These are phyloP conservation scores for Glycyrrhiza uralensis DNA, from an alignment of 306 rosid species.

Conservation along the genomic window DNA sequence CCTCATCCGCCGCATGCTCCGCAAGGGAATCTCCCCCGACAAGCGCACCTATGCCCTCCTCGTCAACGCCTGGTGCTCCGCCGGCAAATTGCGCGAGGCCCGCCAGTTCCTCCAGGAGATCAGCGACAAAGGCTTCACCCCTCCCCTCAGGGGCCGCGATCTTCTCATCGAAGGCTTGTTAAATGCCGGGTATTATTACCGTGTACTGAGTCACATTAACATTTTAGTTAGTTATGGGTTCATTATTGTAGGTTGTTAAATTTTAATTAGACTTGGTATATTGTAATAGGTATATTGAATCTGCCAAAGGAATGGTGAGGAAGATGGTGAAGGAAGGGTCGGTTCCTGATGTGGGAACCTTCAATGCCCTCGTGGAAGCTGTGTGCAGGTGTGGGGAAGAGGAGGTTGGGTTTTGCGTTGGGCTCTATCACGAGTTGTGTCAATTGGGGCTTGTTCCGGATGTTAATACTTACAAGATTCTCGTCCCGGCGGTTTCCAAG, in stretches of 20 bases:
- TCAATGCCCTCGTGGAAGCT: conserved; percentile 56
- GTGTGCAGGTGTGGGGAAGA: conserved; percentile 45
- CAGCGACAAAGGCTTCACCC: conserved; percentile 78
- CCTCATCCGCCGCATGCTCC: conserved; percentile 69
- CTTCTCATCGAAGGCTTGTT: conserved; percentile 79
- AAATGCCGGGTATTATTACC: conserved; percentile 75
- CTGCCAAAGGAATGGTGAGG: conserved; percentile 71
- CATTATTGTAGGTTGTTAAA: too few species aligned
- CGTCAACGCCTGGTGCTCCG: conserved; percentile 87
- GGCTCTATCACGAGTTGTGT: conserved; percentile 51
- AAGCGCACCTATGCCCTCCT: conserved; percentile 60
- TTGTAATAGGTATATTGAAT: conserved; percentile 61
- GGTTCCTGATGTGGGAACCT: conserved; percentile 65
- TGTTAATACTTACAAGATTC: conserved; percentile 70
- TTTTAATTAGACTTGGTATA: too few species aligned
- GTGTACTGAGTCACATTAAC: too few species aligned
- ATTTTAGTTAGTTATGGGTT: too few species aligned
- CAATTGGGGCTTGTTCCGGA: conserved; percentile 65
- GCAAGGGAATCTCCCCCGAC: conserved; percentile 56
- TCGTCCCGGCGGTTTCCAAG: conserved; percentile 66
- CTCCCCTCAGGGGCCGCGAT: conserved; percentile 86
- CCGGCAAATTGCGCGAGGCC: conserved; percentile 79
- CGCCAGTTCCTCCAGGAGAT: conserved; percentile 64
- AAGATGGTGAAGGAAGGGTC: conserved; percentile 66
- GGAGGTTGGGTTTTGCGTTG: conserved; percentile 67